These are phyloP conservation scores for Nepenthes gracilis DNA, from an alignment of 148 eudicot species.

Conservation along the genomic window DNA sequence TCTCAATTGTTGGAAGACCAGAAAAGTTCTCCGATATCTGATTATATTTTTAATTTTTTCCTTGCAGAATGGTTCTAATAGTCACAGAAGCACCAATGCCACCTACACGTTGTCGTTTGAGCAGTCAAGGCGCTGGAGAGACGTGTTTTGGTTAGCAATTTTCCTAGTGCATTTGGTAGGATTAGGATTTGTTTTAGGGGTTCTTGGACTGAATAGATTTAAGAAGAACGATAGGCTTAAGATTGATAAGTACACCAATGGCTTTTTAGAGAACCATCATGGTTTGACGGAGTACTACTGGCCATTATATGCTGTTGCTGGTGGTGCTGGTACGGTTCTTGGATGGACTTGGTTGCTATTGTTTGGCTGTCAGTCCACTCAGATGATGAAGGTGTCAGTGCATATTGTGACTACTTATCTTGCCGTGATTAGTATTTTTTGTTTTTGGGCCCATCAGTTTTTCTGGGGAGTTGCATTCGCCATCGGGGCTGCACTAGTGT, in stretches of 20 bases:
- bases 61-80: conserved; percentile 43
- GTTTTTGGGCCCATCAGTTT: conserved; percentile 72
- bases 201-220: conserved; percentile 80
- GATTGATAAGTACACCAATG: conserved; percentile 47
- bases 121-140: conserved; percentile 78
- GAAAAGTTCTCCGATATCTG: background rate
- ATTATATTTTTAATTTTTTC: conserved; percentile 5
- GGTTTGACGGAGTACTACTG: conserved; percentile 88
- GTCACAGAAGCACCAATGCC: conserved; percentile 26
- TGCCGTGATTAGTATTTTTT: conserved; percentile 81
- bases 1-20: background rate
- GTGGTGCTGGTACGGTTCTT: conserved; percentile 67
- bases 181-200: conserved; percentile 47
- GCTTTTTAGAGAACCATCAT: conserved; percentile 41
- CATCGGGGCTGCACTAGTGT: conserved; percentile 73
- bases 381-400: conserved; percentile 82
- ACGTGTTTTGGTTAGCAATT: conserved; percentile 72
- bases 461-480: conserved; percentile 93
- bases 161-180: conserved; percentile 65
- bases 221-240: conserved; percentile 72
- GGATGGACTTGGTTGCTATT: conserved; percentile 82
- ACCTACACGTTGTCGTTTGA: conserved; percentile 41
- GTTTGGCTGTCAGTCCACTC: conserved; percentile 71
- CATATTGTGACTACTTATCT: conserved; percentile 90
- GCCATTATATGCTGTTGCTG: conserved; percentile 93